Evolutionary conservation across 768 basidiomycete genomes (phyloP).

Genomic region (Rickenella mellea): DNA sequence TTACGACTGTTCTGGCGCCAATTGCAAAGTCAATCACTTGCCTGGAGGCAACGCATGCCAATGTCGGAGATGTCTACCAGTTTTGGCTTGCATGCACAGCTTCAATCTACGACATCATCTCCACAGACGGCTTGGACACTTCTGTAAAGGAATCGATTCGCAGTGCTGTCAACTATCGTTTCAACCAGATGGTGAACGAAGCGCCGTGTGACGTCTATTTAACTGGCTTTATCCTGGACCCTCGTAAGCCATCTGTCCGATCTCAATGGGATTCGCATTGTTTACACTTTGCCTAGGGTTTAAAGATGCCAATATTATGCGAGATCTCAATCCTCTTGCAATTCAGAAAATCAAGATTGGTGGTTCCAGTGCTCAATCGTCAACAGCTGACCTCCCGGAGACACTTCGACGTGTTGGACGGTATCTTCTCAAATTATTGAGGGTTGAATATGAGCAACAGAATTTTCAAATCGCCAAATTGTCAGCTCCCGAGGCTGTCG

Average conservation of each 20-base stretch:
- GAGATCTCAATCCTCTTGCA: slow-evolving; percentile 18
- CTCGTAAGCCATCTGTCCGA: slow-evolving; percentile 9
- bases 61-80: slow-evolving; percentile 15
- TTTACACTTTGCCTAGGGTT: not conserved
- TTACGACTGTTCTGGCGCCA: slow-evolving; percentile 8
- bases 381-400: slow-evolving; percentile 14
- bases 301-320: slow-evolving; percentile 16
- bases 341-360: slow-evolving; percentile 15
- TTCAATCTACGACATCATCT: slow-evolving; percentile 7
- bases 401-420: slow-evolving; percentile 17
- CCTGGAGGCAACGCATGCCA: slow-evolving; percentile 14
- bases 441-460: slow-evolving; percentile 12
- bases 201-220: slow-evolving; percentile 13
- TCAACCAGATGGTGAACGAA: slow-evolving; percentile 13
- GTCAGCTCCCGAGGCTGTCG: slow-evolving; percentile 6
- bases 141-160: slow-evolving; percentile 7
- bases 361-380: slow-evolving; percentile 10
- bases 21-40: slow-evolving; percentile 15
- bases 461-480: slow-evolving; percentile 7
- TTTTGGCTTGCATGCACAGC: slow-evolving; percentile 15
- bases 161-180: slow-evolving; percentile 10
- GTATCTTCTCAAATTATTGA: slow-evolving; percentile 12
- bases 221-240: slow-evolving; percentile 15
- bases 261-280: slow-evolving; percentile 6
- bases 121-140: not conserved